Evolutionary conservation across 2,329 filamentous ascomycete species (phyloP), one percentile per base, ranked within the genome.

Genomic region (Clonostachys sp.): DNA sequence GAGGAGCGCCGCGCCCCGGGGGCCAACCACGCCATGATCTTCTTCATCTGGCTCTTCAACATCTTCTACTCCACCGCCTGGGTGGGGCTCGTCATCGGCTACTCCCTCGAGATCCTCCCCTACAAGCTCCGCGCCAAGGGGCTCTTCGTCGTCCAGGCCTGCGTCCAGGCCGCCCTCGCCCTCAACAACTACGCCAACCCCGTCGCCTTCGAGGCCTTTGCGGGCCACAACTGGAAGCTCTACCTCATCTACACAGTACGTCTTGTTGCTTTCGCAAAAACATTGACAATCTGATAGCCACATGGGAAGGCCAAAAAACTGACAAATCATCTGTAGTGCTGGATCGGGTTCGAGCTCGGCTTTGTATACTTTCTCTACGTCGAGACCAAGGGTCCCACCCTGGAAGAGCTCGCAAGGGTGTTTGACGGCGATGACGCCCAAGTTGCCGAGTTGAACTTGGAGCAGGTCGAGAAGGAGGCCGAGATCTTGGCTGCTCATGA

Each of bases 371-470:
- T 83, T 69, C 76, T 84, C 61, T 85, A 84, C 61, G 76, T 86
- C 48, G 85, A 89, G 68, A 89, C 85, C 16, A 82, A 80, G 57
- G 84, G 84, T 5, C 82, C 83, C 1, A 87, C 84, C 33, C 77
- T 87, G 3, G 83, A 86, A 59, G 82, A 86, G 60, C 76, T 87
- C 50, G 79, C 82, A 41, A 76, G 78, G 56, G 83, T 86, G 59
- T 86, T 87, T 58, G 83, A 86, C 55, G 83, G 81, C 34, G 74
- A 80, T 30, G 35, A 46, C 34, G 44, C 44, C 35, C 14, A 46
- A 12, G 74, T 80, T 12, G 76, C 72, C 7, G 71, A 77, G 51
- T 69, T 82, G 49, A 72, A 80, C 57, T 62, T 81, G 42, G 65
- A 71, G 24, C 72, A 79, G 58, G 71, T 80, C 39, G 74, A 80